phyloP scores from a whole-genome alignment of 2,329 filamentous ascomycete genomes.

The Anthostomella pinea region DNA sequence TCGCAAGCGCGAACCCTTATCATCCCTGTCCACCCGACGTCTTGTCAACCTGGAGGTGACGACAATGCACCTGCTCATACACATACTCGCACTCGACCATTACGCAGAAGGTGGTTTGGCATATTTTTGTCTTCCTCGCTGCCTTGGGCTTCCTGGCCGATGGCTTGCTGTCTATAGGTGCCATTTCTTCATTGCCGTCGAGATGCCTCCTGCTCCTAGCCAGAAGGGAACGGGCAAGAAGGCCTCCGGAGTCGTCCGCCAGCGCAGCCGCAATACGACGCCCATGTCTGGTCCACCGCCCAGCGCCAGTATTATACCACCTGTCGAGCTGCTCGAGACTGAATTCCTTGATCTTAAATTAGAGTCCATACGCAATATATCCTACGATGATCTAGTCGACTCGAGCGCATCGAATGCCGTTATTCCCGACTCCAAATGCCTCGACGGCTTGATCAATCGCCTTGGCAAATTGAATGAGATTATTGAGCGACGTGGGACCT shows the following conservation, averaged over 20 bases:
- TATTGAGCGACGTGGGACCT: constrained; percentile 64
- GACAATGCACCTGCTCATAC: too few species aligned
- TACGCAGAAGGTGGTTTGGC: too few species aligned
- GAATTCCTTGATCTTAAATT: constrained; percentile 66
- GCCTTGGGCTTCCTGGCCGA: too few species aligned
- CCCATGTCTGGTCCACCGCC: constrained; percentile 54
- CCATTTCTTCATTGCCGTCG: constrained; percentile 14
- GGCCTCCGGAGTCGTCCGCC: constrained; percentile 58
- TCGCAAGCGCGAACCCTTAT: too few species aligned
- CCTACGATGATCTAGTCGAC: constrained; percentile 69
- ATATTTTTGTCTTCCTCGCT: too few species aligned
- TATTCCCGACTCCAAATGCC: constrained; percentile 61
- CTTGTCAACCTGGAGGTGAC: too few species aligned
- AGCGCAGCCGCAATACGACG: constrained; percentile 75
- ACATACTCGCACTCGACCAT: too few species aligned
- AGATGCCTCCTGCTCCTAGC: constrained; percentile 57
- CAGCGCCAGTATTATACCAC: constrained; percentile 42
- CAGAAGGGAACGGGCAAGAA: constrained; percentile 67
- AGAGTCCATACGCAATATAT: constrained; percentile 56
- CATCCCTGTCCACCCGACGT: too few species aligned
- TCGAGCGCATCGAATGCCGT: constrained; percentile 53
- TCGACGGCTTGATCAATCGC: constrained; percentile 62
- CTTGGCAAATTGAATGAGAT: constrained; percentile 63
- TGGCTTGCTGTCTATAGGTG: too few species aligned
- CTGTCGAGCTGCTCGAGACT: constrained; percentile 54